These are phyloP conservation scores for Exophiala bonariae DNA, from an alignment of 2,329 filamentous ascomycete genomes.

Conservation along the genomic window DNA sequence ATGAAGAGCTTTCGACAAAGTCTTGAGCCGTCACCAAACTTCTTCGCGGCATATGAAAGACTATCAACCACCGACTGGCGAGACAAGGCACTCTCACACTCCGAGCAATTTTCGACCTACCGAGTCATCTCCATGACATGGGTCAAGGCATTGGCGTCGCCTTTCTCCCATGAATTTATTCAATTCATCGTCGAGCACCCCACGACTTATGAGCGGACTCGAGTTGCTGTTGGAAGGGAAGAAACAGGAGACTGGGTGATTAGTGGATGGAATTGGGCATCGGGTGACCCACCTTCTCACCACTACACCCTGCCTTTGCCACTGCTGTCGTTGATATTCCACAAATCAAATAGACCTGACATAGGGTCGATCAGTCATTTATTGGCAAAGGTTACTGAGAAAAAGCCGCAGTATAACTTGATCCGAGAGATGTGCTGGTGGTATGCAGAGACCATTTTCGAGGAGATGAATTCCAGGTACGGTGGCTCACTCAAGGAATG, in stretches of 20 bases:
- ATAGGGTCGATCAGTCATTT: constrained; percentile 15
- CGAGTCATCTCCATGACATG: constrained; percentile 24
- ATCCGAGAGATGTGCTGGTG: constrained; percentile 26
- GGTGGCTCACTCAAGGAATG: constrained; percentile 21
- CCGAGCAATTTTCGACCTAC: constrained; percentile 4
- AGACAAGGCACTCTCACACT: neutral
- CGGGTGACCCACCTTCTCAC: constrained; percentile 17
- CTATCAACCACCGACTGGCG: constrained; percentile 17
- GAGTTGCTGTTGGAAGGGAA: constrained; percentile 20
- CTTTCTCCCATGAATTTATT: constrained; percentile 26
- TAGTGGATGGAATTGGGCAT: constrained; percentile 19
- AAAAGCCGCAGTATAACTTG: constrained; percentile 16
- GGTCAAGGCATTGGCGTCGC: constrained; percentile 26
- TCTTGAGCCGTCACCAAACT: too few relatives aligned
- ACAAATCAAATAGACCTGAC: constrained; percentile 8
- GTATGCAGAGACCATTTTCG: constrained; percentile 23
- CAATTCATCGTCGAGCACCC: constrained; percentile 24
- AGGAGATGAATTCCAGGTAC: constrained; percentile 16
- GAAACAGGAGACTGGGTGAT: constrained; percentile 24
- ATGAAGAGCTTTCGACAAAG: too few relatives aligned
- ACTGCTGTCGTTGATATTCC: constrained; percentile 20
- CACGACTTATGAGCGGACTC: constrained; percentile 11
- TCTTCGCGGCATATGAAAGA: constrained; percentile 11
- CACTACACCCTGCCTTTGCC: constrained; percentile 23
- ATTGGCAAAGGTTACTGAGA: constrained; percentile 13